These are phyloP conservation scores for Aspergillus ochraceoroseus DNA, from an alignment of 2,329 filamentous ascomycete genomes.

Conservation along the genomic window DNA sequence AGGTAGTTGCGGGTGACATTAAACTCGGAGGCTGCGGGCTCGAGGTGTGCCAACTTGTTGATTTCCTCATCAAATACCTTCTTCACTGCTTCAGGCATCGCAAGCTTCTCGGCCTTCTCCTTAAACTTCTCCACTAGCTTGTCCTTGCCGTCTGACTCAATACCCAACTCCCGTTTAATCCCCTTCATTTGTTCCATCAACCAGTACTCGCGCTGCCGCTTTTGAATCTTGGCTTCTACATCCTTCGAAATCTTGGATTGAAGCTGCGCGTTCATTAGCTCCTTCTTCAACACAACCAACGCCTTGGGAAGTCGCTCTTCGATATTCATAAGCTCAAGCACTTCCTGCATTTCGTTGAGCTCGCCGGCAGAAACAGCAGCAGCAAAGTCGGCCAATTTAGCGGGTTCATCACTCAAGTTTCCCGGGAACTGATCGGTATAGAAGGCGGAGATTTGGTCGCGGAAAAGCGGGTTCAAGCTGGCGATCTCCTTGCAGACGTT, in stretches of 20 bases:
- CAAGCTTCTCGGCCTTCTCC: conserved; percentile 86
- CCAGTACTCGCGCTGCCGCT: conserved; percentile 96
- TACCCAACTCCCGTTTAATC: conserved; percentile 87
- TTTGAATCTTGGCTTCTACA: conserved; percentile 94
- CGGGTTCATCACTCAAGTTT: conserved; percentile 90
- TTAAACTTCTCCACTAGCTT: conserved; percentile 97
- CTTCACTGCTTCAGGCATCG: conserved; percentile 93
- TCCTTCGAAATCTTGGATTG: conserved; percentile 98
- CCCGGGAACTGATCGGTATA: conserved; percentile 91
- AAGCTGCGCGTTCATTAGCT: conserved; percentile 94
- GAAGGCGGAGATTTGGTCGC: conserved; percentile 95
- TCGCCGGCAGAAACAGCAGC: conserved; percentile 95
- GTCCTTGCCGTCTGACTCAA: conserved; percentile 97
- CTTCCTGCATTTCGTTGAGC: conserved; percentile 84
- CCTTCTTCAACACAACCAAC: conserved; percentile 88
- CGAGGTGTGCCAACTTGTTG: conserved; percentile 91
- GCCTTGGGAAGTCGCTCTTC: conserved; percentile 91
- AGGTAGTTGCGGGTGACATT: conserved; percentile 98
- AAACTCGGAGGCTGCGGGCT: conserved; percentile 94
- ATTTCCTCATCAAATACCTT: conserved; percentile 98
- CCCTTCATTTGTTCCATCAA: conserved; percentile 99
- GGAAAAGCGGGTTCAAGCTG: conserved; percentile 86
- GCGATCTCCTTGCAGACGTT: conserved; percentile 98
- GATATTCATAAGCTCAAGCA: conserved; percentile 81
- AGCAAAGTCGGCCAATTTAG: conserved; percentile 93